phyloP scores from a whole-genome alignment of 768 basidiomycete species.

The Hypsizygus marmoreus region DNA sequence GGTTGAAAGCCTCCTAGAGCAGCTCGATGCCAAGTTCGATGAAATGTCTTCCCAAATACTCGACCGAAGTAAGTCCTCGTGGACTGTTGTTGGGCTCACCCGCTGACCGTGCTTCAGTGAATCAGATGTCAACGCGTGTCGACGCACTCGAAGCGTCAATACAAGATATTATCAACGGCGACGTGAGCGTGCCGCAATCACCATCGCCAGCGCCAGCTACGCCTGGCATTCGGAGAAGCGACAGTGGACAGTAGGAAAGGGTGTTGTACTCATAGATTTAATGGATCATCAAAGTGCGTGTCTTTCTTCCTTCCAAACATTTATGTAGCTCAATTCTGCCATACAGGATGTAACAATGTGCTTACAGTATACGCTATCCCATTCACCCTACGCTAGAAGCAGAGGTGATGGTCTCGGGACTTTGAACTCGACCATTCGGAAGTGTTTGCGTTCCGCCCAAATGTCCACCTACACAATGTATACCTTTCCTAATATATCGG shows the following conservation, averaged over 20 bases:
- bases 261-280: background rate
- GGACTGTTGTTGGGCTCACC: conserved; percentile 10
- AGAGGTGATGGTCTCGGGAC: no score
- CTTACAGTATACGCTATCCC: no score
- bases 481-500: no score
- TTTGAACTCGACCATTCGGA: no score
- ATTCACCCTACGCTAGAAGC: no score
- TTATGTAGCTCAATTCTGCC: no score
- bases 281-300: background rate
- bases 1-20: conserved; percentile 88
- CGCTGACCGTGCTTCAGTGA: conserved; percentile 57
- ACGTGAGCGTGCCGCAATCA: conserved; percentile 64
- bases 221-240: conserved; percentile 43
- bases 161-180: conserved; percentile 88
- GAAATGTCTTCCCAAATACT: conserved; percentile 92
- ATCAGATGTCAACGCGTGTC: conserved; percentile 88
- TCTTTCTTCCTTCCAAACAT: no score
- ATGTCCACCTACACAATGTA: no score
- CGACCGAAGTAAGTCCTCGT: conserved; percentile 64
- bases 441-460: no score
- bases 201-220: conserved; percentile 49
- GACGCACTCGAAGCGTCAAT: conserved; percentile 89
- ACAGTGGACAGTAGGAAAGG: conserved; percentile 30
- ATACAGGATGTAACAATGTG: no score
- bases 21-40: conserved; percentile 89